Evolutionary conservation across 2,329 filamentous ascomycete genomes (phyloP).

Genomic region (Talaromyces albobiverticillius): DNA sequence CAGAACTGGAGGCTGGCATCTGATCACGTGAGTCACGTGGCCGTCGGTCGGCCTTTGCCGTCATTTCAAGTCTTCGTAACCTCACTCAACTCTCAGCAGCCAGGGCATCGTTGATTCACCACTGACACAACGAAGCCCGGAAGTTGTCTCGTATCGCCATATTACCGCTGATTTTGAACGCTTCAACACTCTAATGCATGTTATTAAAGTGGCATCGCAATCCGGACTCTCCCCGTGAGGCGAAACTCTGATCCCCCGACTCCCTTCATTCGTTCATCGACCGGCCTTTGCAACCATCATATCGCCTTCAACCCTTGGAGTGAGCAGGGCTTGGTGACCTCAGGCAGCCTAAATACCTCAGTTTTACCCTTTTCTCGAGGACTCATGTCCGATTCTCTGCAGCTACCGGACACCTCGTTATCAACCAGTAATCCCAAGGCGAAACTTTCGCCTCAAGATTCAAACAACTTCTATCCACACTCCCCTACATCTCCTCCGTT

Average conservation of each 20-base stretch:
- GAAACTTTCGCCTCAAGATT: constrained; percentile 25
- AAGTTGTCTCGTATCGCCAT: constrained; percentile 1
- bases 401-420: constrained; percentile 39
- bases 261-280: constrained; percentile 14
- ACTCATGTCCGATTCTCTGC: constrained; percentile 39
- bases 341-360: not conserved
- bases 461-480: constrained; percentile 34
- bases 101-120: constrained; percentile 10
- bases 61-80: constrained; percentile 13
- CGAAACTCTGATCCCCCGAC: constrained; percentile 13
- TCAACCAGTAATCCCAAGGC: constrained; percentile 38
- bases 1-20: not conserved
- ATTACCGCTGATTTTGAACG: not conserved
- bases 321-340: not conserved
- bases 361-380: not conserved
- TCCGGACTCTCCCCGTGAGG: constrained; percentile 12
- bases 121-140: not conserved
- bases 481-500: constrained; percentile 46
- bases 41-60: constrained; percentile 15
- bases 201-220: constrained; percentile 9
- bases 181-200: constrained; percentile 12
- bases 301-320: not conserved
- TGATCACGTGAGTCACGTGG: constrained; percentile 14
- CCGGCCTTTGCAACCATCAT: constrained; percentile 12
- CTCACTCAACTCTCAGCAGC: constrained; percentile 12